Percentiles rank a stretch among this genome's conserved stretches.
These are phyloP conservation scores for Fusarium verrucosum DNA, from an alignment of 2,329 filamentous ascomycete species.

Conservation along the genomic window DNA sequence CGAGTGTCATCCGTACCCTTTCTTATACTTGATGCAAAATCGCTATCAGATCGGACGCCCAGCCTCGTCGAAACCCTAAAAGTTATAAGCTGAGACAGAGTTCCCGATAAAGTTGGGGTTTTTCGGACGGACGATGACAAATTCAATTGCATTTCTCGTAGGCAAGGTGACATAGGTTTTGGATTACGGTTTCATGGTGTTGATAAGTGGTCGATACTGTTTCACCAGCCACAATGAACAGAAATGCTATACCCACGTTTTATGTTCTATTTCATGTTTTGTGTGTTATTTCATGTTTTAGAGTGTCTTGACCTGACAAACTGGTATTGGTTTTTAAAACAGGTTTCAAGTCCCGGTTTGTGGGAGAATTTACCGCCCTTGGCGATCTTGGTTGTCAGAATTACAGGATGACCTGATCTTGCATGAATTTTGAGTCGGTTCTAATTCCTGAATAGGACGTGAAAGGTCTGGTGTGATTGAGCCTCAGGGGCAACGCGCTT, in stretches of 20 bases:
- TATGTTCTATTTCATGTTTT: neutral
- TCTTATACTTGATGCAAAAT: constrained; percentile 6
- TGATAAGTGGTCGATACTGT: neutral
- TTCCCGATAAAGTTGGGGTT: neutral
- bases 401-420: neutral
- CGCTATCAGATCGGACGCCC: too few relatives aligned
- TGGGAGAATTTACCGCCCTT: neutral
- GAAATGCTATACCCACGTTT: neutral
- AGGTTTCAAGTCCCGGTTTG: neutral
- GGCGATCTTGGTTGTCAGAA: neutral
- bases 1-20: neutral
- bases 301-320: neutral
- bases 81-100: neutral
- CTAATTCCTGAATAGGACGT: neutral
- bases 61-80: neutral
- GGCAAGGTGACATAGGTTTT: constrained; percentile 18
- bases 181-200: neutral
- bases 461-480: neutral
- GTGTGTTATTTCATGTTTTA: neutral
- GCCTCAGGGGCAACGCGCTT: neutral
- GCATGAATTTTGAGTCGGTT: neutral
- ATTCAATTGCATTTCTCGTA: neutral
- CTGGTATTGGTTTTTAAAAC: constrained; percentile 3
- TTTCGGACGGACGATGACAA: neutral
- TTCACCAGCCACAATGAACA: constrained; percentile 3